A percentile compares a stretch with the other conserved stretches of the same genome.
These are phyloP conservation scores for Camellia lanceoleosa DNA, from an alignment of 148 eudicot genomes.

Conservation along the genomic window DNA sequence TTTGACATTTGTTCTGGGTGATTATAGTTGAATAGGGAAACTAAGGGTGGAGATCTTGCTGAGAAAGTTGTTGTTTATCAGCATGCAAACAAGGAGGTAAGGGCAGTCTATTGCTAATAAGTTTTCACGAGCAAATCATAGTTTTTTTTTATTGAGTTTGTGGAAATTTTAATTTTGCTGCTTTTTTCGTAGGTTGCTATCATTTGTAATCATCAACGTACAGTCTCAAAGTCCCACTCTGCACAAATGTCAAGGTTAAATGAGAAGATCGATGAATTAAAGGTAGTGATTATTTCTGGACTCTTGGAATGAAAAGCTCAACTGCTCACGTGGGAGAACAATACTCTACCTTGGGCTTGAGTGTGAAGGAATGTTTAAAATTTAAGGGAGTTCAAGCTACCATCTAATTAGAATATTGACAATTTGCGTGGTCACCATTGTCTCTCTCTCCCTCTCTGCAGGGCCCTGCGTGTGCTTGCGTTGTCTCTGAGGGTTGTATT, in stretches of 20 bases:
- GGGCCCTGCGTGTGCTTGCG: too few species aligned
- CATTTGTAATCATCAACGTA: slow-evolving; percentile 98
- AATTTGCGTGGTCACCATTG: background rate
- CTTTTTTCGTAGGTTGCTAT: slow-evolving; percentile 75
- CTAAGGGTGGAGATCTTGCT: slow-evolving; percentile 66
- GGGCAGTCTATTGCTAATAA: background rate
- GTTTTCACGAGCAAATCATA: background rate
- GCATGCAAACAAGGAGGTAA: slow-evolving; percentile 92
- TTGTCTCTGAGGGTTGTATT: too few species aligned
- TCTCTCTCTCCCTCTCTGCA: too few species aligned
- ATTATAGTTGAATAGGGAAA: slow-evolving; percentile 60
- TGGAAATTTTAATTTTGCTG: slow-evolving; percentile 18
- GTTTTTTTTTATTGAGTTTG: background rate
- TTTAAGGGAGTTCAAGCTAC: background rate
- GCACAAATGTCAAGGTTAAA: slow-evolving; percentile 71
- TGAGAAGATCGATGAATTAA: slow-evolving; percentile 71
- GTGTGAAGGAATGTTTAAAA: background rate
- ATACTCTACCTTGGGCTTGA: background rate
- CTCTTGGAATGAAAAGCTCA: background rate
- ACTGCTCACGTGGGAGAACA: background rate
- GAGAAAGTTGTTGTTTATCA: slow-evolving; percentile 70
- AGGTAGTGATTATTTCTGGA: slow-evolving; percentile 39
- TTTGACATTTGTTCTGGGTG: slow-evolving; percentile 15
- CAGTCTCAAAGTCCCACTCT: slow-evolving; percentile 82
- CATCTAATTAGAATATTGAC: background rate